These are phyloP conservation scores for Hypoxylon trugodes DNA, from an alignment of 495 filamentous ascomycete genomes.

Conservation along the genomic window DNA sequence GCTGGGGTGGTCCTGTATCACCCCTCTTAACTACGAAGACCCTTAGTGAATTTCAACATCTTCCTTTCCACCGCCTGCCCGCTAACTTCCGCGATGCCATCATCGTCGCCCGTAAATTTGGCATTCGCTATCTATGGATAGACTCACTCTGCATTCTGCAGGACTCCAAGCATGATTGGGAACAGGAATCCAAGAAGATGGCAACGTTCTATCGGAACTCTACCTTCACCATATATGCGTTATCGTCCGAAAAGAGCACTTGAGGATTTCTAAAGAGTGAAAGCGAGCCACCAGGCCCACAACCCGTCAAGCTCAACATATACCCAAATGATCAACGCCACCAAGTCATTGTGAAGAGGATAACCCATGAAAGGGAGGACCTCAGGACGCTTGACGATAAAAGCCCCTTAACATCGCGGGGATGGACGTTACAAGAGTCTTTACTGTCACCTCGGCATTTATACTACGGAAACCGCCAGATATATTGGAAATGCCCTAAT, in stretches of 20 bases:
- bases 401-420: background rate
- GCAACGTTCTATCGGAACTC: background rate
- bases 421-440: background rate
- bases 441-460: background rate
- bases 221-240: background rate
- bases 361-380: background rate
- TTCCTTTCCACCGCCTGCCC: background rate
- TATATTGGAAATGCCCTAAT: background rate
- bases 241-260: background rate
- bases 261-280: background rate
- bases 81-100: background rate
- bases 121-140: background rate
- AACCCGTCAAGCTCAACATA: background rate
- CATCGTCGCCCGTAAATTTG: background rate
- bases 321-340: background rate
- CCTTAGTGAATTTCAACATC: background rate
- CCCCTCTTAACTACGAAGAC: background rate
- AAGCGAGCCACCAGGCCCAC: background rate
- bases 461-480: background rate
- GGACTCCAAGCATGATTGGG: background rate
- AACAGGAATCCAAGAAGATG: background rate
- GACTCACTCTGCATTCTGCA: constrained; percentile 4
- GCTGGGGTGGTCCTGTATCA: background rate
- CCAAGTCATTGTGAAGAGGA: background rate
- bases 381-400: background rate